Percentiles rank a stretch among this genome's conserved stretches.
Evolutionary conservation across 2,329 filamentous ascomycete species (phyloP).

Genomic region (Colletotrichum limetticola): DNA sequence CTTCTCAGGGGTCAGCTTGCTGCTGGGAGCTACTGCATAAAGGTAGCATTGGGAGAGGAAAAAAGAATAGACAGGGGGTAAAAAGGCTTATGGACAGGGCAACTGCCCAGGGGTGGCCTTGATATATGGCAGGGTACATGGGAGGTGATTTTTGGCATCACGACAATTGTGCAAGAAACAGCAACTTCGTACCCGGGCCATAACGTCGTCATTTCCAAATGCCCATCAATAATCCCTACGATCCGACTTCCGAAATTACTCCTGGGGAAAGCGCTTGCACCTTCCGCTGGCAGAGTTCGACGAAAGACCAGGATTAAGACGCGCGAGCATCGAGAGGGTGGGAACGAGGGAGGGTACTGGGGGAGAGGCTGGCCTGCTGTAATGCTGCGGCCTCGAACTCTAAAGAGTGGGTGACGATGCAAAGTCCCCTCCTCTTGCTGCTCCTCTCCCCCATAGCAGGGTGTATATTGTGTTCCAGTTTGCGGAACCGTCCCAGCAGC

Average conservation of each 20-base stretch:
- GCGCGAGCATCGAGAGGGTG: not conserved
- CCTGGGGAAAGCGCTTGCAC: slow-evolving; percentile 27
- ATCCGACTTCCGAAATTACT: slow-evolving; percentile 32
- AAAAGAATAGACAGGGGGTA: not conserved
- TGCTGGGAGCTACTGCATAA: slow-evolving; percentile 17
- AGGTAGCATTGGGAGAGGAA: not conserved
- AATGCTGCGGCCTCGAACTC: slow-evolving; percentile 26
- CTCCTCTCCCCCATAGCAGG: not conserved
- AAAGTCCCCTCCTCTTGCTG: not conserved
- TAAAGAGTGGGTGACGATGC: slow-evolving; percentile 28
- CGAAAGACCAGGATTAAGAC: not conserved
- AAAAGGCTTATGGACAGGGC: not conserved
- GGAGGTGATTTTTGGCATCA: not conserved
- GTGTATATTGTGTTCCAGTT: not conserved
- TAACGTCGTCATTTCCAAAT: slow-evolving; percentile 20
- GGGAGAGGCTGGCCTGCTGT: slow-evolving; percentile 1
- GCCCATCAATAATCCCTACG: slow-evolving; percentile 7
- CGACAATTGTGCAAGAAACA: slow-evolving; percentile 2
- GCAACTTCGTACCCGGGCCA: not conserved
- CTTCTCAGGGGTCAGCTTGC: not conserved
- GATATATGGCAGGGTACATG: slow-evolving; percentile 8
- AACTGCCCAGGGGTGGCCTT: not conserved
- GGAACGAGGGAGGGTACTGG: not conserved
- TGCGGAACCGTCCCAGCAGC: not conserved
- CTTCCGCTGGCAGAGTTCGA: slow-evolving; percentile 16